phyloP scores from a whole-genome alignment of 2,329 filamentous ascomycete genomes.

The Didymosphaeria variabile region DNA sequence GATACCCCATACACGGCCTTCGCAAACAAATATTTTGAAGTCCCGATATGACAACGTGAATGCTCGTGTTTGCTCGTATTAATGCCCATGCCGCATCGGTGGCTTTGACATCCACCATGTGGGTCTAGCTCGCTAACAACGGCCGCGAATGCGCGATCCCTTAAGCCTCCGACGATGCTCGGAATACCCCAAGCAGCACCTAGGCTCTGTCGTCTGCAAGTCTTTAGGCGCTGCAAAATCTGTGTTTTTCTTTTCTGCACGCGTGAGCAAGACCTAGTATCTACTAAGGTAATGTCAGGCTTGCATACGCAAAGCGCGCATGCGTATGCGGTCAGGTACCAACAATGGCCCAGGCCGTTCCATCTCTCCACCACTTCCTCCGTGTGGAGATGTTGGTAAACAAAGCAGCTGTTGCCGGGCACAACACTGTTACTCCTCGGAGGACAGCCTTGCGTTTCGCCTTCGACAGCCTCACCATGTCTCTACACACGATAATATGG shows the following conservation, averaged over 20 bases:
- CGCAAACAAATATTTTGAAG: not conserved
- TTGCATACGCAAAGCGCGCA: not conserved
- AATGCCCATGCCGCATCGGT: not conserved
- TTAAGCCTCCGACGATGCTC: constrained; percentile 1
- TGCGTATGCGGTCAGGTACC: not conserved
- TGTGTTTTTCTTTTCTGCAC: not conserved
- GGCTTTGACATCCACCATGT: not conserved
- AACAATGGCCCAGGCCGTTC: not conserved
- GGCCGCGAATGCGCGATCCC: not conserved
- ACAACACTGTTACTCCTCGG: not conserved
- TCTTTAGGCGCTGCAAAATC: not conserved
- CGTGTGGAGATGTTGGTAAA: not conserved
- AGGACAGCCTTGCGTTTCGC: not conserved
- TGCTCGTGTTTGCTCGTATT: not conserved
- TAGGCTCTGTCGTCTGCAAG: not conserved
- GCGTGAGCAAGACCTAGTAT: not conserved
- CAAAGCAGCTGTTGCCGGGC: not conserved
- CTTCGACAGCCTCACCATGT: not conserved
- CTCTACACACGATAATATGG: not conserved
- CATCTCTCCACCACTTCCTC: not conserved
- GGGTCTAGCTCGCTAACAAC: not conserved
- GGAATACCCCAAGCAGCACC: not conserved
- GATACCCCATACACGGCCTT: constrained; percentile 2
- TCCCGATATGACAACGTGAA: not conserved
- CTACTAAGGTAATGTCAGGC: not conserved